Conservation (phyloP, 2,329 filamentous ascomycete species). For the Ophiostoma triangulosporum region DNA sequence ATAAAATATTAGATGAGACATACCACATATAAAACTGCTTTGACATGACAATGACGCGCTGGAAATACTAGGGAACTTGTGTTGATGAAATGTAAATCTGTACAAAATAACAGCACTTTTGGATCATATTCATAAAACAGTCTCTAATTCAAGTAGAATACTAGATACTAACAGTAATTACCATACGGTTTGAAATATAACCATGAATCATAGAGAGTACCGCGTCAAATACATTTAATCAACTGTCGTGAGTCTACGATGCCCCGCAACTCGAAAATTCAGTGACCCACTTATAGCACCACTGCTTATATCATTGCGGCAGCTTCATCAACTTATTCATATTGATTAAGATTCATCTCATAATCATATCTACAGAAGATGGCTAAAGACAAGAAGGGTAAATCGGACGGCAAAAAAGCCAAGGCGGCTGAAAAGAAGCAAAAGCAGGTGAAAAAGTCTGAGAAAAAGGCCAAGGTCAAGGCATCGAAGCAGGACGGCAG, state of each 20-base stretch:
- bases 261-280: conserved; percentile 4
- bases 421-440: conserved; percentile 48
- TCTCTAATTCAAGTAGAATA: too few species aligned
- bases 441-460: conserved; percentile 80
- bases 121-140: too few species aligned
- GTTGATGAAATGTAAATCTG: too few species aligned
- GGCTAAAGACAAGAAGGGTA: conserved; percentile 33
- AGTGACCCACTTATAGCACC: neutral
- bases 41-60: too few species aligned
- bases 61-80: too few species aligned
- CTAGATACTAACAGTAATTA: too few species aligned
- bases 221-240: too few species aligned
- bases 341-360: neutral
- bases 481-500: conserved; percentile 61
- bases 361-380: conserved; percentile 17
- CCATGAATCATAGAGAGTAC: too few species aligned
- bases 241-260: too few species aligned
- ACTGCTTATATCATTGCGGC: neutral
- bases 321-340: neutral
- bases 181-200: too few species aligned
- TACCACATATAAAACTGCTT: neutral
- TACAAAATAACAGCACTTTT: too few species aligned
- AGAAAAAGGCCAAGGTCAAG: conserved; percentile 73
- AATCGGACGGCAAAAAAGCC: conserved; percentile 30
- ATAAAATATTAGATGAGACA: neutral